phyloP scores from a whole-genome alignment of 1,284 basidiomycete species.

The Pascua sp. region DNA sequence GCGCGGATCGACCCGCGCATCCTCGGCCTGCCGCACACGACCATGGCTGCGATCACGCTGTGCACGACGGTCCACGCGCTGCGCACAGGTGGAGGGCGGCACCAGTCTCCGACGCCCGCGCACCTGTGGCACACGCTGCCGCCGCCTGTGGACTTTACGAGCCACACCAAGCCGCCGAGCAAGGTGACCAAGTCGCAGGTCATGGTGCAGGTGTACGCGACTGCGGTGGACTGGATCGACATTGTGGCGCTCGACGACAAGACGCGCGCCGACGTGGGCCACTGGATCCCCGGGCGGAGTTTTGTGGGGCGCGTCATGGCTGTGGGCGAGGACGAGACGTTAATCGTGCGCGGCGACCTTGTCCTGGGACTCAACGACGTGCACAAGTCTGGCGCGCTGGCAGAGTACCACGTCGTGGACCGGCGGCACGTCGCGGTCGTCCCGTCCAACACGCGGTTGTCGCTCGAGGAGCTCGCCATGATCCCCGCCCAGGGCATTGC shows the following conservation, averaged over 20 bases:
- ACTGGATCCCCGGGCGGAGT: slow-evolving; percentile 67
- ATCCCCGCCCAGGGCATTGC: slow-evolving; percentile 71
- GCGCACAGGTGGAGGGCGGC: slow-evolving; percentile 11
- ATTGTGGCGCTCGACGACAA: slow-evolving; percentile 59
- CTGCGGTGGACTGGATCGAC: slow-evolving; percentile 71
- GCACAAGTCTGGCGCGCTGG: slow-evolving; percentile 71
- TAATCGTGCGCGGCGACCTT: slow-evolving; percentile 72
- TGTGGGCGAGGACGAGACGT: slow-evolving; percentile 72
- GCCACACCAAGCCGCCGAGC: slow-evolving; percentile 67
- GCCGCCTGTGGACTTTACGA: slow-evolving; percentile 57
- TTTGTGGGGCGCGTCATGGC: slow-evolving; percentile 76
- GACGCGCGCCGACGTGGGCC: slow-evolving; percentile 40
- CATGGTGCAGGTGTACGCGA: slow-evolving; percentile 79
- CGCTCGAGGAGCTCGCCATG: slow-evolving; percentile 72
- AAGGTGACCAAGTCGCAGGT: slow-evolving; percentile 65
- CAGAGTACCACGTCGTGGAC: slow-evolving; percentile 77
- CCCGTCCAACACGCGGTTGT: slow-evolving; percentile 53
- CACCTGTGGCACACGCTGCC: slow-evolving; percentile 51
- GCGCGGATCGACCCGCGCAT: slow-evolving; percentile 62
- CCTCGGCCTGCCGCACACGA: slow-evolving; percentile 71
- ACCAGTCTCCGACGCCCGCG: slow-evolving; percentile 45
- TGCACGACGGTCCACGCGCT: slow-evolving; percentile 20
- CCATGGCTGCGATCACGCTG: slow-evolving; percentile 74
- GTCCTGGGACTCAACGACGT: slow-evolving; percentile 72
- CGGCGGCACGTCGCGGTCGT: slow-evolving; percentile 69